Conservation (phyloP, 2,329 filamentous ascomycete species). For the Dothideomycetidae sp. region DNA sequence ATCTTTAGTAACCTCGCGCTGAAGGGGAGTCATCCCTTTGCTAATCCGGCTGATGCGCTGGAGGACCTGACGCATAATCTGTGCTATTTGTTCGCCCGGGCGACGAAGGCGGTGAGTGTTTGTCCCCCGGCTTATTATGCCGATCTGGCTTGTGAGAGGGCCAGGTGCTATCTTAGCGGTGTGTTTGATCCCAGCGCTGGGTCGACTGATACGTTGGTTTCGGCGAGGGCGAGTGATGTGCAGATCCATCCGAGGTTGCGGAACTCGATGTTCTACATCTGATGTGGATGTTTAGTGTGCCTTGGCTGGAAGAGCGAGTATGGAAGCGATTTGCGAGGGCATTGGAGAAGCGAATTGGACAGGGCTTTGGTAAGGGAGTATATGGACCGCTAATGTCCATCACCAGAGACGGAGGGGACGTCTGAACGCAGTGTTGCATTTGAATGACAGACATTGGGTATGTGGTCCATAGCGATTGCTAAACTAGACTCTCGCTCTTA, state of each 20-base stretch:
- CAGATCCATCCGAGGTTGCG: conserved; percentile 22
- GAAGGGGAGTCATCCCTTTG: conserved; percentile 10
- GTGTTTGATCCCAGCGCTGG: conserved; percentile 24
- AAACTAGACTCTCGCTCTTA: too few relatives aligned
- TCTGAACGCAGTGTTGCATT: too few relatives aligned
- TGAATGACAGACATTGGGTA: too few relatives aligned
- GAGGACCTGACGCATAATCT: conserved; percentile 63
- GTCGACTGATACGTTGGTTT: conserved; percentile 10
- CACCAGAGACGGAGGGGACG: too few relatives aligned
- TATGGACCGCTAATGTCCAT: too few relatives aligned
- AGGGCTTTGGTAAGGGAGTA: too few relatives aligned
- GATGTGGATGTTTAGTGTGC: too few relatives aligned
- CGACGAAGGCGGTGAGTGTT: conserved; percentile 73
- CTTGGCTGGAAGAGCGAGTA: too few relatives aligned
- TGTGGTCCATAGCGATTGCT: too few relatives aligned
- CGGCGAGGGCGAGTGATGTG: conserved; percentile 11
- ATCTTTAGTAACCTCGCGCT: conserved; percentile 16
- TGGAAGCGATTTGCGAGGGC: too few relatives aligned
- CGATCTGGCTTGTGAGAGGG: conserved; percentile 68
- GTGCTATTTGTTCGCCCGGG: conserved; percentile 71
- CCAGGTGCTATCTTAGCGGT: conserved; percentile 54
- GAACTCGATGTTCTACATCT: conserved; percentile 35
- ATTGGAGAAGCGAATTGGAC: too few relatives aligned
- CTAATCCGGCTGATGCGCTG: conserved; percentile 45
- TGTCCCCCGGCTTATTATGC: conserved; percentile 86